Evolutionary conservation across 1,284 basidiomycete species (phyloP), one percentile per base, ranked within the genome.

Genomic region (Ustilago loliicola): DNA sequence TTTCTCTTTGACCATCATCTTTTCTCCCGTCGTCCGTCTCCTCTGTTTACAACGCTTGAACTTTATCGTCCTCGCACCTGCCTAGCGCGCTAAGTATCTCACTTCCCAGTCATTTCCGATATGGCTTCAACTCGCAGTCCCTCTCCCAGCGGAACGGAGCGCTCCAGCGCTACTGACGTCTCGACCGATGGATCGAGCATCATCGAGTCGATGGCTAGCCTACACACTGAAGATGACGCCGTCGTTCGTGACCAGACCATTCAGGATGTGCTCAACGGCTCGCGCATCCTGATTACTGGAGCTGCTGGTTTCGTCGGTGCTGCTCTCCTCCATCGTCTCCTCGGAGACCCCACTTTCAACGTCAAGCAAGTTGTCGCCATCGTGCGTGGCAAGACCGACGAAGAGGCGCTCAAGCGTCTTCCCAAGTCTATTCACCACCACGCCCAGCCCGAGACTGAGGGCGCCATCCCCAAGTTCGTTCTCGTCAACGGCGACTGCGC

Each of bases 221-320:
- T 75, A 25, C 32, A 56, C 48, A 56, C 58, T 32, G 66, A 69
- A 15, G 66, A 69, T 27, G 62, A 66, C 59, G 38, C 63, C 30
- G 15, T 58, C 27, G 48, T 69, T 25, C 38, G 66, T 52, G 58
- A 68, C 2, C 54, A 56, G 25, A 70, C 72, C 13, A 72, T 74
- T 21, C 71, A 71, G 52, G 68, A 71, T 8, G 63, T 66, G 4
- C 60, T 78, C 36, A 53, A 57, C n/a, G 67, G 63, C 50, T 63
- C 75, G 8, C 69, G 65, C 21, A 75, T 78, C 60, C 70, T 78
- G 32, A 61, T 78, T 15, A 78, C 75, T 19, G 75, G 75, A 19
- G 75, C 71, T 38, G 75, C 75, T 40, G 75, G 75, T 34, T 78
- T 78, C 48, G 75, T 78, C n/a, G 75, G 75, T 25, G 72, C 72